Evolutionary conservation across 2,329 filamentous ascomycete species (phyloP).

Genomic region (Diplodia scrobiculata): DNA sequence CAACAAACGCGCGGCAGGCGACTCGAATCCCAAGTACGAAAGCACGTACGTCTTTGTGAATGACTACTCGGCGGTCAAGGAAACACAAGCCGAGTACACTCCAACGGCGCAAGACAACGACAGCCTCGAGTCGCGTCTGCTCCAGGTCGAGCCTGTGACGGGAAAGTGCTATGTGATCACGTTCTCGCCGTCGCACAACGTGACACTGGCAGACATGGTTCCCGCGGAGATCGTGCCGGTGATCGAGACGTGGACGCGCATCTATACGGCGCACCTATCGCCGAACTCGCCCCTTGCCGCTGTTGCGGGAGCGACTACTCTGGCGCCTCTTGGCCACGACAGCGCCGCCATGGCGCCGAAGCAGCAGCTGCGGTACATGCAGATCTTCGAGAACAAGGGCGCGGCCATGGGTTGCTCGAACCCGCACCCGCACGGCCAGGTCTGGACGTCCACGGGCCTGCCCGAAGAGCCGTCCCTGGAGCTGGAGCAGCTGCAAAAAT

Average conservation of each 20-base stretch:
- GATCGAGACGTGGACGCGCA: slow-evolving; percentile 85
- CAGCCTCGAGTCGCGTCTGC: slow-evolving; percentile 69
- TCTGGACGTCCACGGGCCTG: slow-evolving; percentile 90
- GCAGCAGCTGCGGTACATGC: slow-evolving; percentile 91
- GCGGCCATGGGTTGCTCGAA: slow-evolving; percentile 98
- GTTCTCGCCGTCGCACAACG: slow-evolving; percentile 85
- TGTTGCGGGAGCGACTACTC: slow-evolving; percentile 49
- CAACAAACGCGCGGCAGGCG: slow-evolving; percentile 84
- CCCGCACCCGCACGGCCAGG: slow-evolving; percentile 93
- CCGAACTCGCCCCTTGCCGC: slow-evolving; percentile 65
- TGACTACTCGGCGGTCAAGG: slow-evolving; percentile 95
- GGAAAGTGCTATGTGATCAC: slow-evolving; percentile 97
- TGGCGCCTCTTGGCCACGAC: slow-evolving; percentile 50
- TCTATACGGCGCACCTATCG: slow-evolving; percentile 81
- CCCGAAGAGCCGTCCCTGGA: slow-evolving; percentile 88
- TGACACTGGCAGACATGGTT: slow-evolving; percentile 88
- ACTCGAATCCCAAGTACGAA: slow-evolving; percentile 81
- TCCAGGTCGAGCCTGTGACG: slow-evolving; percentile 82
- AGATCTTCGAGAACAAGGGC: slow-evolving; percentile 99
- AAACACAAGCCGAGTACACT: slow-evolving; percentile 80
- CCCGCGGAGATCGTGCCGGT: slow-evolving; percentile 76
- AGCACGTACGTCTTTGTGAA: slow-evolving; percentile 94
- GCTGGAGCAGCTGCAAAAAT: slow-evolving; percentile 74
- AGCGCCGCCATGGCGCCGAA: slow-evolving; percentile 56
- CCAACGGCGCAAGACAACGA: slow-evolving; percentile 51